Evolutionary conservation across 2,329 filamentous ascomycete genomes (phyloP).

Genomic region (Colletotrichum cereale): DNA sequence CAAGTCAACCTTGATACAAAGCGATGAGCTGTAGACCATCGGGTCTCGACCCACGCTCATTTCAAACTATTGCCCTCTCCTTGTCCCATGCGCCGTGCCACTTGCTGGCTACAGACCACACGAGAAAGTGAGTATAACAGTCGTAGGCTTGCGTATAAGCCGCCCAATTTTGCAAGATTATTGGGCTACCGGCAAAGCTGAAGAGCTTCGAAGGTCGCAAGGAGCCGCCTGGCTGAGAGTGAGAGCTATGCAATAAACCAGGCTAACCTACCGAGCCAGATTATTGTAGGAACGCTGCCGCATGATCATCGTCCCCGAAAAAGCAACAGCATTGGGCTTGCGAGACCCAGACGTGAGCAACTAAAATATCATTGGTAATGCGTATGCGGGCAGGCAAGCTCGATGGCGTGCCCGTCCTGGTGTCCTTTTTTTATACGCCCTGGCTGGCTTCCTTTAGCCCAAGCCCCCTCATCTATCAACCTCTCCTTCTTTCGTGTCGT

Average conservation of each 20-base stretch:
- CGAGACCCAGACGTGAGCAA: not conserved
- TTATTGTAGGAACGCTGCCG: not conserved
- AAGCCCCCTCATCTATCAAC: slow-evolving; percentile 16
- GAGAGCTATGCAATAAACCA: not conserved
- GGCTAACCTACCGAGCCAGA: not conserved
- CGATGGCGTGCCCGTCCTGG: slow-evolving; percentile 30
- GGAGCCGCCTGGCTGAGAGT: not conserved
- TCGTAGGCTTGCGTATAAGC: not conserved
- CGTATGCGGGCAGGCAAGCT: slow-evolving; percentile 34
- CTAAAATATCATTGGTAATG: slow-evolving; percentile 34
- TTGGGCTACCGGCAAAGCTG: not conserved
- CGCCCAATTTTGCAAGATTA: not conserved
- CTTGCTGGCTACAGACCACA: not conserved
- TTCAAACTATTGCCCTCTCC: not conserved
- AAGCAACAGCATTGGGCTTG: not conserved
- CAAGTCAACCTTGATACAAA: no score
- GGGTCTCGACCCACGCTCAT: no score
- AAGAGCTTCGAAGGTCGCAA: not conserved
- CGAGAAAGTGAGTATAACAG: not conserved
- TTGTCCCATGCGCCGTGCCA: not conserved
- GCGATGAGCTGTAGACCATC: not conserved
- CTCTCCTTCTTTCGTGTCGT: slow-evolving; percentile 10
- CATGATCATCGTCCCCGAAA: no score
- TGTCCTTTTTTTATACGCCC: slow-evolving; percentile 31
- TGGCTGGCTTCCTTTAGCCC: not conserved